Conservation (phyloP, 2,329 filamentous ascomycete species). For the Clarireedia hainanense region DNA sequence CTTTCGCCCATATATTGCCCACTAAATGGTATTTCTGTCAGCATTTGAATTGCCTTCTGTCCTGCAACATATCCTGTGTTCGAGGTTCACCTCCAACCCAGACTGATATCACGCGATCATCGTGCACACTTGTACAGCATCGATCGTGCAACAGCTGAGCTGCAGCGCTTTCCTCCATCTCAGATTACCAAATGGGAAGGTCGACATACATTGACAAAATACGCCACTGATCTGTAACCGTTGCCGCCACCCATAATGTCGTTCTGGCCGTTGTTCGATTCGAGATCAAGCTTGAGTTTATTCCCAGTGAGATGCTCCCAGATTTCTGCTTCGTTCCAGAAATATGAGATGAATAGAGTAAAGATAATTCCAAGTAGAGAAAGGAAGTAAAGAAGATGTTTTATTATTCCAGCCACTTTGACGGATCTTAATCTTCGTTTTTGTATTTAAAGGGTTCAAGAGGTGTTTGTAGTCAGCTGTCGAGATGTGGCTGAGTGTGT, state of each 20-base stretch:
- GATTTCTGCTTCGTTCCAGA: conserved; percentile 8
- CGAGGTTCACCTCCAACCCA: background rate
- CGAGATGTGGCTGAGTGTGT: background rate
- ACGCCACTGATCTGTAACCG: conserved; percentile 60
- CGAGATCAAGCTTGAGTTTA: background rate
- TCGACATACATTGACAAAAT: conserved; percentile 29
- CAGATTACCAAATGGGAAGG: conserved; percentile 43
- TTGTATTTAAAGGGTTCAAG: background rate
- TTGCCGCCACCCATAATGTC: conserved; percentile 10
- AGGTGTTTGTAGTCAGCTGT: conserved; percentile 1
- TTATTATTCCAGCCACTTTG: conserved; percentile 19
- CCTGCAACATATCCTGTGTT: too few species aligned
- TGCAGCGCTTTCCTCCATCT: background rate
- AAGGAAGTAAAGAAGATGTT: conserved; percentile 12
- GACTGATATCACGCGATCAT: background rate
- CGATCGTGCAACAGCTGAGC: background rate
- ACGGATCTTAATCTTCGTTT: background rate
- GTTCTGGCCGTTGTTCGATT: background rate
- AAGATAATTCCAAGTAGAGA: conserved; percentile 16
- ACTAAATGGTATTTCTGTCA: conserved; percentile 19
- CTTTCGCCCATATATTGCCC: conserved; percentile 80
- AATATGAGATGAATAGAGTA: conserved; percentile 15
- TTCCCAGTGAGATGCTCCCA: background rate
- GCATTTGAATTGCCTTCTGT: background rate
- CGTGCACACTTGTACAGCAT: conserved; percentile 1